Conservation (phyloP, 2,329 filamentous ascomycete genomes). For the Penicillium occitanis region DNA sequence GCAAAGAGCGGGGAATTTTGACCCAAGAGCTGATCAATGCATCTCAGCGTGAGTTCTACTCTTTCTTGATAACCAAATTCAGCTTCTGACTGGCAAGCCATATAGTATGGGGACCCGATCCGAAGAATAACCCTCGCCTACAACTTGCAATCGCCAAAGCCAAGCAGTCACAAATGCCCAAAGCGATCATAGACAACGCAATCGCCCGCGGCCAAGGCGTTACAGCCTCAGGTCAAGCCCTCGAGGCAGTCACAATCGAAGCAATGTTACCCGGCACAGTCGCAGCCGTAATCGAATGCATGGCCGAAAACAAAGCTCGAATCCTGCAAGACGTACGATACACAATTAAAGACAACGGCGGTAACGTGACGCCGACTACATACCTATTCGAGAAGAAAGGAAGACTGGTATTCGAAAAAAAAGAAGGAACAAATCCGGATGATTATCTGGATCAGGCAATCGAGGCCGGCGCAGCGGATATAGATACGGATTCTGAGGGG, state of each 20-base stretch:
- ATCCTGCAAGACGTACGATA: slow-evolving; percentile 70
- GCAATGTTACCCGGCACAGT: slow-evolving; percentile 72
- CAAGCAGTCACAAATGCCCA: slow-evolving; percentile 83
- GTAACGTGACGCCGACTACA: slow-evolving; percentile 68
- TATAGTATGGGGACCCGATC: slow-evolving; percentile 73
- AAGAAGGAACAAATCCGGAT: slow-evolving; percentile 59
- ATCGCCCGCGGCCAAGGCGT: slow-evolving; percentile 86
- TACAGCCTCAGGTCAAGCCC: slow-evolving; percentile 68
- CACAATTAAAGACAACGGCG: slow-evolving; percentile 70
- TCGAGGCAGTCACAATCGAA: slow-evolving; percentile 79
- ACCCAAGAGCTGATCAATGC: slow-evolving; percentile 71
- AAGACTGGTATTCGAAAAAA: slow-evolving; percentile 66
- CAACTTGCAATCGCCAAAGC: slow-evolving; percentile 70
- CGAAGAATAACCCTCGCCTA: slow-evolving; percentile 72
- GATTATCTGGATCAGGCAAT: slow-evolving; percentile 78
- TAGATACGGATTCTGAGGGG: slow-evolving; percentile 62
- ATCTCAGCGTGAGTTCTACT: slow-evolving; percentile 63
- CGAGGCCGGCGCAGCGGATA: slow-evolving; percentile 70
- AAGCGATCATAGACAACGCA: slow-evolving; percentile 77
- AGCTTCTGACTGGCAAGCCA: not conserved
- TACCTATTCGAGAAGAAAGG: slow-evolving; percentile 87
- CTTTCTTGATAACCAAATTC: not conserved
- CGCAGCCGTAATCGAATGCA: slow-evolving; percentile 78
- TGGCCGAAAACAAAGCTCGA: slow-evolving; percentile 77
- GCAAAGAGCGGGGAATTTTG: slow-evolving; percentile 65